A percentile compares a stretch with the other conserved stretches of the same genome.
These are phyloP conservation scores for Cutaneotrichosporon sp. DNA, from an alignment of 1,284 basidiomycete species.

Conservation along the genomic window DNA sequence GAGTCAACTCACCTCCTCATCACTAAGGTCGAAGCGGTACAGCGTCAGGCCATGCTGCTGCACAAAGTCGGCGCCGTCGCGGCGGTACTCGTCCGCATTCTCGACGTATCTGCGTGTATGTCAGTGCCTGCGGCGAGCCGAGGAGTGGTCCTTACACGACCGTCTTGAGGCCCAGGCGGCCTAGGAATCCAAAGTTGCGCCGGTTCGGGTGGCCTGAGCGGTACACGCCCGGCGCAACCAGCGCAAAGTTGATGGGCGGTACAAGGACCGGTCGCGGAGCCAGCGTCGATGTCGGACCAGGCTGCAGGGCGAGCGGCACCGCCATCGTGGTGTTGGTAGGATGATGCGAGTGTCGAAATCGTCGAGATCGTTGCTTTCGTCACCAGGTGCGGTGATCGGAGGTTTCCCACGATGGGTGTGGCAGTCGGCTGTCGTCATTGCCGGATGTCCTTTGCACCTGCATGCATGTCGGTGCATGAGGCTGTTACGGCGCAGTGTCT, in stretches of 20 bases:
- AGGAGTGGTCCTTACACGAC: conserved; percentile 48
- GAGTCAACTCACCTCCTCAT: conserved; percentile 22
- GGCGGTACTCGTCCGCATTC: conserved; percentile 34
- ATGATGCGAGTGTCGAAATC: neutral
- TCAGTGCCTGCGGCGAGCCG: neutral
- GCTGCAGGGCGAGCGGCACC: conserved; percentile 11
- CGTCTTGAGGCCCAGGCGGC: conserved; percentile 35
- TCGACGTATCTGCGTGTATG: conserved; percentile 34
- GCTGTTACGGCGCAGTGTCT: too few relatives aligned
- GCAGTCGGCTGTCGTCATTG: neutral
- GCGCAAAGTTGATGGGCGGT: conserved; percentile 50
- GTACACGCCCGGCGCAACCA: conserved; percentile 44
- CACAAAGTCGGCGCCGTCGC: conserved; percentile 39
- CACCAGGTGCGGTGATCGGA: neutral
- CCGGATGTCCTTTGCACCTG: too few relatives aligned
- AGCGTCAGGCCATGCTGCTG: conserved; percentile 23
- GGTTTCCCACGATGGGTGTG: neutral
- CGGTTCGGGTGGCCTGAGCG: conserved; percentile 47
- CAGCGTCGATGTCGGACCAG: conserved; percentile 9
- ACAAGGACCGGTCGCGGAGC: conserved; percentile 31
- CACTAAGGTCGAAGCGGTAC: conserved; percentile 33
- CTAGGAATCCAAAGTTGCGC: conserved; percentile 46
- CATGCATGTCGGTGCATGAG: too few relatives aligned
- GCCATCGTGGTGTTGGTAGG: conserved; percentile 7
- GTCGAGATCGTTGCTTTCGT: neutral